Evolutionary conservation across 1,284 basidiomycete species (phyloP), one percentile per base, ranked within the genome.

Genomic region (Apiotrichum porosum): DNA sequence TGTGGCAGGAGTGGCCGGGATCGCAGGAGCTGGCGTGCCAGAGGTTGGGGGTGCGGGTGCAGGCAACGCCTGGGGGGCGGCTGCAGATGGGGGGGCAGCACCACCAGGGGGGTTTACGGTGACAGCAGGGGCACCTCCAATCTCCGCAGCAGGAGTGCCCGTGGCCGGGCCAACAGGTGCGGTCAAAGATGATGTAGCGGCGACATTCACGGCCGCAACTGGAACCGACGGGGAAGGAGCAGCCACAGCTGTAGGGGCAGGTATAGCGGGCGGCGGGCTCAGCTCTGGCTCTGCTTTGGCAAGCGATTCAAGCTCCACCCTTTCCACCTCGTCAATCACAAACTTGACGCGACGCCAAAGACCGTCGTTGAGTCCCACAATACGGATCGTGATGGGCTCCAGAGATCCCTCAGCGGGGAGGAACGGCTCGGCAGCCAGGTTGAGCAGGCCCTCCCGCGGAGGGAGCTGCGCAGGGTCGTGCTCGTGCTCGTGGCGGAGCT

Each of bases 321-420:
- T 28, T 36, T 66, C 63, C 3, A 65, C 61, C 3, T 55, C 44
- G 6, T 54, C 54, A 21, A 60, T 51, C 6, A 71, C 52, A 2
- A 22, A 40, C 49, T 61, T 64, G 39, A 71, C 59, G 32, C 52
- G 59, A 14, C 37, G 23, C 69, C 69, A 71, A 0, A 55, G 45
- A 1, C 42, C 37, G 43, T 71, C 67, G 9, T 58, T 49, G 5
- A 71, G 41, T 6, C 54, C 65, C 3, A 40, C 44, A 9, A 71
- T 47, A 10, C 65, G 52, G 30, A 71, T 64, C 0, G 69, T 68
- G 26, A 66, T 47, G 4, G 66, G 60, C 28, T 62, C 57, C 2
- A 69, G 47, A 9, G 43, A 15, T 1, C 62, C 62, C 4, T 58
- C 52, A 2, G 35, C 12, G 3, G 65, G 63, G 9, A 66, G 34